Evolutionary conservation across 192 early-diverging fungal species (phyloP).

Genomic region (Rhizoclosmatium sp.): DNA sequence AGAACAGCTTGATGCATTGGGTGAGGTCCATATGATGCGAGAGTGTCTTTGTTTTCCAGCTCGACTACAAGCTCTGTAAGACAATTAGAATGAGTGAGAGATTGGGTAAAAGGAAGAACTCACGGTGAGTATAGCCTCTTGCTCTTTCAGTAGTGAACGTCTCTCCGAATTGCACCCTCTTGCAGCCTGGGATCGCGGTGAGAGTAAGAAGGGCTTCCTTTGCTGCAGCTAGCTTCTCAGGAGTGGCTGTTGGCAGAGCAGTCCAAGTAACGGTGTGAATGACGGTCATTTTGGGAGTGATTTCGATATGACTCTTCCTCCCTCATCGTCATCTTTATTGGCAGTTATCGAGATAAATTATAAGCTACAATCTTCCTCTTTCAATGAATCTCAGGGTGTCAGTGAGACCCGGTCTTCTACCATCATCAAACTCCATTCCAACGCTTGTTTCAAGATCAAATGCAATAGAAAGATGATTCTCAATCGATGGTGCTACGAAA

Average conservation of each 20-base stretch:
- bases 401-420: no score
- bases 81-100: not conserved
- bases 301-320: no score
- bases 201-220: not conserved
- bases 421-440: no score
- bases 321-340: no score
- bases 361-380: no score
- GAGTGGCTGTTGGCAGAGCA: not conserved
- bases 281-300: not conserved
- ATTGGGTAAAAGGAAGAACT: not conserved
- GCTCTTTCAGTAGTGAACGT: constrained; percentile 12
- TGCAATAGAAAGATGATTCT: no score
- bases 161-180: constrained; percentile 18
- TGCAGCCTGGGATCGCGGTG: constrained; percentile 17
- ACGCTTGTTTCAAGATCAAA: no score
- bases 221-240: not conserved
- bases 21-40: not conserved
- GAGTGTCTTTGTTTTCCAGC: constrained; percentile 5
- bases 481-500: no score
- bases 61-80: constrained; percentile 6
- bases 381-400: no score
- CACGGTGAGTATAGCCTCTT: constrained; percentile 2
- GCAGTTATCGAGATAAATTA: no score
- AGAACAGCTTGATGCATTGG: constrained; percentile 2
- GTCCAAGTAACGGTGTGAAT: constrained; percentile 16